A percentile compares a stretch with the other conserved stretches of the same genome.
Evolutionary conservation across 1,139 yeast genomes (phyloP).

Genomic region (Candida pseudoviswanathii): DNA sequence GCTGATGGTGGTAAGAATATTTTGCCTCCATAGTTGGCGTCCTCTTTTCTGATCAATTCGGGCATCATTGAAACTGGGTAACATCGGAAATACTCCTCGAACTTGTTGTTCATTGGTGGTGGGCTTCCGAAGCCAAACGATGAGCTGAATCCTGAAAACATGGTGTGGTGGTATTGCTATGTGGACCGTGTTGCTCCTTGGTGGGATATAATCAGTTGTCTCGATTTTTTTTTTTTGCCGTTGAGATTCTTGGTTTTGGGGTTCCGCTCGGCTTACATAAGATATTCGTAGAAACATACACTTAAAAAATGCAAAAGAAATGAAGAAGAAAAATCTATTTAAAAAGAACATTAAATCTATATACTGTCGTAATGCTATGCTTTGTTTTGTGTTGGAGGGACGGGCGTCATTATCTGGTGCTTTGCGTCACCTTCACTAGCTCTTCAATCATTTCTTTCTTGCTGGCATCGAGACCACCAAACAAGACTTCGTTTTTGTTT

Average conservation of each 20-base stretch:
- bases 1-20: slow-evolving; percentile 94
- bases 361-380: neutral
- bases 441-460: slow-evolving; percentile 37
- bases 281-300: neutral
- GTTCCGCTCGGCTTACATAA: neutral
- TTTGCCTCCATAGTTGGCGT: slow-evolving; percentile 94
- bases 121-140: slow-evolving; percentile 36
- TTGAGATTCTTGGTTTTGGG: slow-evolving; percentile 1
- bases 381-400: neutral
- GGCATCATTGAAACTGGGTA: slow-evolving; percentile 94
- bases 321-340: neutral
- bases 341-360: neutral
- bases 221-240: slow-evolving; percentile 2
- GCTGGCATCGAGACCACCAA: slow-evolving; percentile 37
- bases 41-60: slow-evolving; percentile 72
- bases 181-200: neutral
- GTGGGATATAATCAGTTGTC: neutral
- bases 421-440: slow-evolving; percentile 28
- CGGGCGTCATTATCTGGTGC: neutral
- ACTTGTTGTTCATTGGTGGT: slow-evolving; percentile 29
- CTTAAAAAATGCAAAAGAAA: neutral
- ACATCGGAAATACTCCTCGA: slow-evolving; percentile 86
- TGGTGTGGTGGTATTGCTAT: slow-evolving; percentile 13
- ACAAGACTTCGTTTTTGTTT: slow-evolving; percentile 37
- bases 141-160: slow-evolving; percentile 52